Evolutionary conservation across 345 rosid species (phyloP).

Genomic region (Euphorbia pulcherrima): DNA sequence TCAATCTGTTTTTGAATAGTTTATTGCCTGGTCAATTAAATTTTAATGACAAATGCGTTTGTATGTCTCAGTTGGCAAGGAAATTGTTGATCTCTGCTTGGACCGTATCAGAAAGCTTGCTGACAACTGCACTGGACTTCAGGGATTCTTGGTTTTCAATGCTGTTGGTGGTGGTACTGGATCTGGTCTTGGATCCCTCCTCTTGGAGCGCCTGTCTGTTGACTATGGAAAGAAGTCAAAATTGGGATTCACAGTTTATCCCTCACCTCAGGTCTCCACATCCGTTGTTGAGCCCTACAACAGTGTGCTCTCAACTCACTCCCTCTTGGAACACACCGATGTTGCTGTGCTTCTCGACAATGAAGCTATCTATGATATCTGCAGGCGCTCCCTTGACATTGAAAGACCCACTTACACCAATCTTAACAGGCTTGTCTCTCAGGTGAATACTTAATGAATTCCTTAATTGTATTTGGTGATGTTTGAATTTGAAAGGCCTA

Average conservation of each 20-base stretch:
- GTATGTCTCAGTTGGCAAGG: constrained; percentile 24
- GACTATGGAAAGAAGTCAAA: constrained; percentile 32
- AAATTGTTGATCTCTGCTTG: constrained; percentile 29
- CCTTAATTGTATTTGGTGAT: not conserved
- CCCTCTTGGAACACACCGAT: constrained; percentile 29
- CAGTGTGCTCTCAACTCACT: constrained; percentile 30
- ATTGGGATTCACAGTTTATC: constrained; percentile 30
- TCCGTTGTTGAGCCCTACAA: constrained; percentile 33
- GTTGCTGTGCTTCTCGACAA: constrained; percentile 30
- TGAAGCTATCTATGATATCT: constrained; percentile 31
- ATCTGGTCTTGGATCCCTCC: constrained; percentile 31
- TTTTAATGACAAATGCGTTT: not conserved
- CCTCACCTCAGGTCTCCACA: constrained; percentile 29
- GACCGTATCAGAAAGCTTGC: constrained; percentile 29
- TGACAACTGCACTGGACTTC: constrained; percentile 30
- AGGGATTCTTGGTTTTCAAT: constrained; percentile 30
- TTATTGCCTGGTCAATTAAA: not conserved
- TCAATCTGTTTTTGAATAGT: not conserved
- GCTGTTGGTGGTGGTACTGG: constrained; percentile 33
- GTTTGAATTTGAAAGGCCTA: not conserved
- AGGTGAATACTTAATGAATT: constrained; percentile 5
- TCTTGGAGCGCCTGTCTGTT: constrained; percentile 28
- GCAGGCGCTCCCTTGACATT: constrained; percentile 31
- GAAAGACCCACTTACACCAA: constrained; percentile 31
- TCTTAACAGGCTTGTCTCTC: constrained; percentile 29